Evolutionary conservation across 164 flowering plant species (phyloP).

Genomic region (Aristolochia fimbriata): DNA sequence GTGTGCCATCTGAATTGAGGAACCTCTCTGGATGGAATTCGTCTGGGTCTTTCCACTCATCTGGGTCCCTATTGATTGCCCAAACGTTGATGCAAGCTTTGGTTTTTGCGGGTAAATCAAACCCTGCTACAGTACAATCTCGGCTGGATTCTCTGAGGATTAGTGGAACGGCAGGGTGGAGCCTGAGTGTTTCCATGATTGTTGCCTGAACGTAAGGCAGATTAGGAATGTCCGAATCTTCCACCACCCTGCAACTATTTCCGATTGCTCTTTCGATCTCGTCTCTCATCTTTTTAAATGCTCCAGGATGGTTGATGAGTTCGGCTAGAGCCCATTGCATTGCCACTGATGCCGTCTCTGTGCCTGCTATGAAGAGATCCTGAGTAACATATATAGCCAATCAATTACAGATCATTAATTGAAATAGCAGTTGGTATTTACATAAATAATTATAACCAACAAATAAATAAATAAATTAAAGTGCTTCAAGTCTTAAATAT

Average conservation of each 20-base stretch:
- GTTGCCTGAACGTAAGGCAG: slow-evolving; percentile 11
- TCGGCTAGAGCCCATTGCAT: slow-evolving; percentile 9
- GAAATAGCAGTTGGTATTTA: too few species aligned
- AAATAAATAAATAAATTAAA: too few species aligned
- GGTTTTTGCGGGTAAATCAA: slow-evolving; percentile 2
- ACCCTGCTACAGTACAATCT: slow-evolving; percentile 8
- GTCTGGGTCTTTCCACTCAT: slow-evolving; percentile 4
- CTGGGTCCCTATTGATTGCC: slow-evolving; percentile 6
- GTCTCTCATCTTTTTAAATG: slow-evolving; percentile 3
- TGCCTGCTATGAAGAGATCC: slow-evolving; percentile 6
- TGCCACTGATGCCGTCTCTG: slow-evolving; percentile 4
- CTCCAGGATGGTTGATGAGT: slow-evolving; percentile 4
- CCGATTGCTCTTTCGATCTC: slow-evolving; percentile 5
- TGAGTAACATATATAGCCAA: too few species aligned
- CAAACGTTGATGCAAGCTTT: slow-evolving; percentile 3
- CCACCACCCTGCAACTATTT: neutral
- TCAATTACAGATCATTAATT: too few species aligned
- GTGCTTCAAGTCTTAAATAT: too few species aligned
- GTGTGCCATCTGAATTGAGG: neutral
- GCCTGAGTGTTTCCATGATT: slow-evolving; percentile 2
- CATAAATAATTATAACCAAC: too few species aligned
- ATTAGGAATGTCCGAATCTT: slow-evolving; percentile 8
- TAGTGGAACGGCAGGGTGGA: slow-evolving; percentile 3
- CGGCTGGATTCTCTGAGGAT: neutral
- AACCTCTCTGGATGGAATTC: slow-evolving; percentile 10